Evolutionary conservation across 1,139 yeast species (phyloP).

Genomic region (Candida tetrigidarum): DNA sequence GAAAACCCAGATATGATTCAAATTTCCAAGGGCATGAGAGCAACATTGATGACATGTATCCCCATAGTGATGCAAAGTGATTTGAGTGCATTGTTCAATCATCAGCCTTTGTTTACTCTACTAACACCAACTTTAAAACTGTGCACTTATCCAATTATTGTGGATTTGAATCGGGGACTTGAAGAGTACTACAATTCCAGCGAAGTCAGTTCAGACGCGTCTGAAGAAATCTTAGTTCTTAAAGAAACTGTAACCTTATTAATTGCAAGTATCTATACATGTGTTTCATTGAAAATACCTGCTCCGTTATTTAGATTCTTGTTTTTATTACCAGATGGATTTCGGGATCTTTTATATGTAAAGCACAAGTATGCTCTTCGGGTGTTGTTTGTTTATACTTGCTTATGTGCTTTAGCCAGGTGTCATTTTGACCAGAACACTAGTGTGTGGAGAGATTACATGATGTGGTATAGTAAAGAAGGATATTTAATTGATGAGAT

Average conservation of each 20-base stretch:
- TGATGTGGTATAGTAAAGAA: conserved; percentile 24
- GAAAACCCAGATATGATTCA: conserved; percentile 25
- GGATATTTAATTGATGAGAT: conserved; percentile 16
- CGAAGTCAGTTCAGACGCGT: conserved; percentile 14
- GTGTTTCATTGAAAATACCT: conserved; percentile 25
- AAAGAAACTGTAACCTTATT: conserved; percentile 7
- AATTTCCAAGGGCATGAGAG: conserved; percentile 23
- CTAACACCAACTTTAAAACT: conserved; percentile 17
- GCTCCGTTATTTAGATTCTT: conserved; percentile 34
- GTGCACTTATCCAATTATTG: conserved; percentile 23
- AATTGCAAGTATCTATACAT: conserved; percentile 12
- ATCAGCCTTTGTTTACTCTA: conserved; percentile 9
- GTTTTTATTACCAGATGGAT: conserved; percentile 22
- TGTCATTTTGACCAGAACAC: conserved; percentile 23
- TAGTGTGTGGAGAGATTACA: conserved; percentile 33
- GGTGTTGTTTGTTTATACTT: conserved; percentile 27
- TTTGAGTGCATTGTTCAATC: conserved; percentile 20
- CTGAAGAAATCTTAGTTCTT: background rate
- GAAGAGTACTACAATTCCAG: conserved; percentile 9
- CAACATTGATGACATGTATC: conserved; percentile 17
- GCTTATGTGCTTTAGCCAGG: conserved; percentile 23
- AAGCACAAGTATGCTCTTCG: conserved; percentile 29
- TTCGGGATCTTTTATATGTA: conserved; percentile 24
- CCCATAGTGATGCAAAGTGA: conserved; percentile 19
- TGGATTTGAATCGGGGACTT: conserved; percentile 18